A percentile compares a stretch with the other conserved stretches of the same genome.
phyloP scores from a whole-genome alignment of 2,329 filamentous ascomycete genomes.

The Ceratocystis variospora region DNA sequence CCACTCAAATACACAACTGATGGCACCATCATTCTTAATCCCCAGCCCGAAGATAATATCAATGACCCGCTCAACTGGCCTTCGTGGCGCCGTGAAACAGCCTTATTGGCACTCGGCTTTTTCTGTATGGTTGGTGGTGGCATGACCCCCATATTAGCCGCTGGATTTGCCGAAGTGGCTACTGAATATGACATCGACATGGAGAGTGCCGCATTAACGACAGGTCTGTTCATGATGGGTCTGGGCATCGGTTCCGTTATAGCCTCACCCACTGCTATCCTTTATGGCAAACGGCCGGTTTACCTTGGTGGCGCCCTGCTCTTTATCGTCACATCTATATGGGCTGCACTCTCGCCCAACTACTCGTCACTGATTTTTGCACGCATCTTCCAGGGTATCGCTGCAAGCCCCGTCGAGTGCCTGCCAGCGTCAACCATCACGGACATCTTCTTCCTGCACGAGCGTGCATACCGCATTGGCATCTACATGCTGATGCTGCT shows the following conservation, averaged over 20 bases:
- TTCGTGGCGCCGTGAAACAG: slow-evolving; percentile 61
- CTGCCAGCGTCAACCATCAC: slow-evolving; percentile 87
- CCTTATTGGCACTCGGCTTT: slow-evolving; percentile 70
- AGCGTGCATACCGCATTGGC: slow-evolving; percentile 81
- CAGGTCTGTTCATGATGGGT: slow-evolving; percentile 88
- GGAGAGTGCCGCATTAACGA: slow-evolving; percentile 68
- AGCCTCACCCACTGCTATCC: slow-evolving; percentile 77
- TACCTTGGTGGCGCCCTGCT: slow-evolving; percentile 65
- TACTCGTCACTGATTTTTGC: slow-evolving; percentile 69
- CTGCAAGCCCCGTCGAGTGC: slow-evolving; percentile 82
- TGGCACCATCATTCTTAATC: slow-evolving; percentile 73
- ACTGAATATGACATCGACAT: slow-evolving; percentile 49
- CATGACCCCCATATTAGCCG: slow-evolving; percentile 79
- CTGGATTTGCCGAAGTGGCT: slow-evolving; percentile 75
- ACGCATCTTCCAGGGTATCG: slow-evolving; percentile 74
- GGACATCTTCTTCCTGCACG: slow-evolving; percentile 79
- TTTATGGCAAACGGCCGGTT: slow-evolving; percentile 81
- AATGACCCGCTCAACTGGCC: slow-evolving; percentile 95
- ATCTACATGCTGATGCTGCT: slow-evolving; percentile 84
- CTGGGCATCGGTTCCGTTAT: slow-evolving; percentile 73
- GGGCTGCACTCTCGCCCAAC: slow-evolving; percentile 73
- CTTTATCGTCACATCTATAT: slow-evolving; percentile 64
- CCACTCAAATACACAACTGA: slow-evolving; percentile 63
- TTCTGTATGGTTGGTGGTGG: slow-evolving; percentile 91
- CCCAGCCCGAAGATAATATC: slow-evolving; percentile 76